Percentiles rank a stretch among this genome's conserved stretches.
Conservation (phyloP, 2,329 filamentous ascomycete genomes). For the Rhinocladiella similis region DNA sequence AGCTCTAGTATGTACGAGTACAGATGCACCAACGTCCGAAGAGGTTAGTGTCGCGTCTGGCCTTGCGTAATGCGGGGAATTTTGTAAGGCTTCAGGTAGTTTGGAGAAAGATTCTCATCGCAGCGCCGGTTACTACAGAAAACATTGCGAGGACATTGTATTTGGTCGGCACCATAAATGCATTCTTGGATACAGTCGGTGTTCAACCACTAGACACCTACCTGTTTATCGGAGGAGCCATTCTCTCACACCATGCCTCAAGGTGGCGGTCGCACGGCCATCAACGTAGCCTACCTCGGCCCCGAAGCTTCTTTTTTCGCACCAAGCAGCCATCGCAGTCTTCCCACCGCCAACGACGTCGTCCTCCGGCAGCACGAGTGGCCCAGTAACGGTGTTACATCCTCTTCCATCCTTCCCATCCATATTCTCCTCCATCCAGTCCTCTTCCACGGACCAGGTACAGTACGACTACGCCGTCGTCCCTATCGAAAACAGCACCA, state of each 20-base stretch:
- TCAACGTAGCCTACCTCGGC: constrained; percentile 56
- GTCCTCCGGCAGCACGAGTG: constrained; percentile 1
- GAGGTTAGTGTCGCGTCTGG: no score
- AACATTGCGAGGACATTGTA: no score
- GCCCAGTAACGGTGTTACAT: constrained; percentile 21
- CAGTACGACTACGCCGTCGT: constrained; percentile 72
- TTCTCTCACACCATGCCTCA: not conserved
- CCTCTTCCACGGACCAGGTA: constrained; percentile 41
- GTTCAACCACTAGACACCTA: not conserved
- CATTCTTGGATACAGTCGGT: no score
- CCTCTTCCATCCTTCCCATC: constrained; percentile 21
- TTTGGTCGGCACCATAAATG: no score
- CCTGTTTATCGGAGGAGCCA: not conserved
- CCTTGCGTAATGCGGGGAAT: no score
- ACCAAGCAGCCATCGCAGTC: constrained; percentile 55
- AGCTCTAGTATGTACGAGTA: no score
- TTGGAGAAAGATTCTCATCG: no score
- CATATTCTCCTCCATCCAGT: constrained; percentile 53
- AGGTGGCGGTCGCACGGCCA: not conserved
- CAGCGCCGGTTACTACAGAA: no score
- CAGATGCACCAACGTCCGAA: no score
- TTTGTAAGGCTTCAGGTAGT: no score
- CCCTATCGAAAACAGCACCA: constrained; percentile 94
- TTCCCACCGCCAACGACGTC: constrained; percentile 2
- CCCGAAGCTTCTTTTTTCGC: constrained; percentile 67